A percentile compares a stretch with the other conserved stretches of the same genome.
These are phyloP conservation scores for Trichoderma atrobrunneum DNA, from an alignment of 2,329 filamentous ascomycete species.

Conservation along the genomic window DNA sequence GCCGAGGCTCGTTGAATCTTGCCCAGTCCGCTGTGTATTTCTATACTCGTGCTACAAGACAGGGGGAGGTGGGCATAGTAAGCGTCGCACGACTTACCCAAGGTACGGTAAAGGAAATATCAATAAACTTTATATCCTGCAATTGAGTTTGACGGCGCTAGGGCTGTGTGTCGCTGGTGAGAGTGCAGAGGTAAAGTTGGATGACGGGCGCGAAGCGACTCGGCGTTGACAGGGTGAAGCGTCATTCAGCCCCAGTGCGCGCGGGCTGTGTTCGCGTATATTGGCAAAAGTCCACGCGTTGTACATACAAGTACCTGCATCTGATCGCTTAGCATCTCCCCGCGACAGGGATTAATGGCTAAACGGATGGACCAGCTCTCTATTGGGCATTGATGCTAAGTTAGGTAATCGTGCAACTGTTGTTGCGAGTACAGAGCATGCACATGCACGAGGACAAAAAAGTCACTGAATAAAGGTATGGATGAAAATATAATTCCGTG, in stretches of 20 bases:
- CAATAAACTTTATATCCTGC: background rate
- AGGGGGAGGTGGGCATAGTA: background rate
- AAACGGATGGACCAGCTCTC: background rate
- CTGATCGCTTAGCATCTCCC: background rate
- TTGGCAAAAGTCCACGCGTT: background rate
- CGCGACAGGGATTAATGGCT: background rate
- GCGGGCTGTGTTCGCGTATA: background rate
- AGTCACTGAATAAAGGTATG: background rate
- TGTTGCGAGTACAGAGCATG: background rate
- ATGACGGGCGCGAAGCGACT: background rate
- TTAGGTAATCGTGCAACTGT: background rate
- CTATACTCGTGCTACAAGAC: background rate
- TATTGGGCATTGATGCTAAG: too few species aligned
- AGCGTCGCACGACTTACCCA: constrained; percentile 2
- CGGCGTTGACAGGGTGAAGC: background rate
- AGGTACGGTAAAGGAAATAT: background rate
- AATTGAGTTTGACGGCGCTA: background rate
- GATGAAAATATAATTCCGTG: background rate
- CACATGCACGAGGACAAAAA: background rate
- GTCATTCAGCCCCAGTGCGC: background rate
- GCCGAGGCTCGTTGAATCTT: background rate
- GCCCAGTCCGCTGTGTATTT: background rate
- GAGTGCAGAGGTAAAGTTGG: background rate
- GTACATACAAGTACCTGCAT: background rate
- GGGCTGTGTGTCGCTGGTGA: background rate